These are phyloP conservation scores for Phytophthora syringae DNA, from an alignment of 352 stramenopile genomes.

Conservation along the genomic window DNA sequence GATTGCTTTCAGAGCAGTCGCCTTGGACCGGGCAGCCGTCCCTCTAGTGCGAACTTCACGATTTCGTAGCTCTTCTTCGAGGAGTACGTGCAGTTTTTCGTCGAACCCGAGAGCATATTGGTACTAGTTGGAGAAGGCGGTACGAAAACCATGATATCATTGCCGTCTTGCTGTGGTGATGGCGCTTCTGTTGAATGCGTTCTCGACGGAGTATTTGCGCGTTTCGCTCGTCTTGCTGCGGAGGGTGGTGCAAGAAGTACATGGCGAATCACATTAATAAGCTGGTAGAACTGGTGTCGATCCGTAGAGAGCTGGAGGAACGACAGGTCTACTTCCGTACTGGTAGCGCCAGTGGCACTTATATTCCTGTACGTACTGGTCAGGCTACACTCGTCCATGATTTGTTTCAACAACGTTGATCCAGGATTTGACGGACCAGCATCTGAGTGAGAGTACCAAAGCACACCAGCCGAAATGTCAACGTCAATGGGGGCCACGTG, in stretches of 20 bases:
- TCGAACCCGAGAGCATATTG: conserved; percentile 19
- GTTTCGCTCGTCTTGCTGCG: conserved; percentile 37
- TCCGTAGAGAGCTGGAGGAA: conserved; percentile 78
- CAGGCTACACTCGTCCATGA: conserved; percentile 83
- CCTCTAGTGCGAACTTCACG: conserved; percentile 60
- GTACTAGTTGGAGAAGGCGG: conserved; percentile 32
- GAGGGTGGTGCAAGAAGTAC: conserved; percentile 76
- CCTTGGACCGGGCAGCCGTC: conserved; percentile 32
- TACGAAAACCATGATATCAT: conserved; percentile 37
- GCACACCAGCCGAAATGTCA: conserved; percentile 68
- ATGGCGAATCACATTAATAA: conserved; percentile 77
- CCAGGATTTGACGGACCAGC: conserved; percentile 11
- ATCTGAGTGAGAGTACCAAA: conserved; percentile 69
- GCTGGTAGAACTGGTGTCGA: conserved; percentile 84
- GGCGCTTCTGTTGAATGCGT: conserved; percentile 12
- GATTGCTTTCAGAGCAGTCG: conserved; percentile 62
- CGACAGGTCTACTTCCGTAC: conserved; percentile 68
- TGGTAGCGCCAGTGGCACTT: conserved; percentile 46
- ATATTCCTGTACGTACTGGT: conserved; percentile 63
- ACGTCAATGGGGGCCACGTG: conserved; percentile 81
- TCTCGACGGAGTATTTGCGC: conserved; percentile 25
- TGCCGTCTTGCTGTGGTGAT: conserved; percentile 26
- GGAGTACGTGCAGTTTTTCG: conserved; percentile 67
- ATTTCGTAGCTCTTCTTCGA: conserved; percentile 74
- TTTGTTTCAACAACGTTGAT: conserved; percentile 65